Conservation (phyloP, 2,329 filamentous ascomycete species). For the Sporothrix protearum region DNA sequence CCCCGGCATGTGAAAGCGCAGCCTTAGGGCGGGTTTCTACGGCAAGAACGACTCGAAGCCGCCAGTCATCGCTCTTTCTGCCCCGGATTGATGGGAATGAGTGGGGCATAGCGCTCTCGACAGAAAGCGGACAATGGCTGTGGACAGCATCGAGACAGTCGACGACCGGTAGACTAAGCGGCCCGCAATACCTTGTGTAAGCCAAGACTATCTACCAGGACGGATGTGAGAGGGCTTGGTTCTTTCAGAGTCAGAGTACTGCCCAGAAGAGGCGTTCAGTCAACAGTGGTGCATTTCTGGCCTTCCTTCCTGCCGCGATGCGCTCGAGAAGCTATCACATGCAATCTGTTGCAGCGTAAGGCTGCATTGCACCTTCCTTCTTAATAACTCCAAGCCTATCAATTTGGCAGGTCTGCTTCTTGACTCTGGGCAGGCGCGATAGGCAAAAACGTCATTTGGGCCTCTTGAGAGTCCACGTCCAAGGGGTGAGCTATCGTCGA, state of each 20-base stretch:
- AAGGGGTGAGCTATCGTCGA: neutral
- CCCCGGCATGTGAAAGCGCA: constrained; percentile 15
- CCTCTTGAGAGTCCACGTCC: neutral
- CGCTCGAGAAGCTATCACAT: constrained; percentile 13
- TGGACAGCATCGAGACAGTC: neutral
- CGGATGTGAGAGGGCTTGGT: neutral
- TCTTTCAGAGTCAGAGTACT: neutral
- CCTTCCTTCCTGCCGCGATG: neutral
- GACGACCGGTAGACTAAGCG: neutral
- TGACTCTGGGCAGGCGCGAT: constrained; percentile 1
- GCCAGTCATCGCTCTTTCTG: neutral
- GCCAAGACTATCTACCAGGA: neutral
- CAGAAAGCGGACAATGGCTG: neutral
- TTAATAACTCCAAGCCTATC: neutral
- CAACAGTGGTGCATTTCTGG: neutral
- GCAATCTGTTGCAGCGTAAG: neutral
- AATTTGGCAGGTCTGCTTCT: neutral
- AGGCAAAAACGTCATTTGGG: neutral
- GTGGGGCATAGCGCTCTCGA: neutral
- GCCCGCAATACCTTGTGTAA: neutral
- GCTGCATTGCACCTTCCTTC: neutral
- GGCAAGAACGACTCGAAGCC: constrained; percentile 6
- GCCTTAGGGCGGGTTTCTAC: neutral
- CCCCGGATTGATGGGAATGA: neutral
- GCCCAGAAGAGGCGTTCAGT: neutral